Conservation (phyloP, 306 rosid genomes). For the Quercus bicolor region DNA sequence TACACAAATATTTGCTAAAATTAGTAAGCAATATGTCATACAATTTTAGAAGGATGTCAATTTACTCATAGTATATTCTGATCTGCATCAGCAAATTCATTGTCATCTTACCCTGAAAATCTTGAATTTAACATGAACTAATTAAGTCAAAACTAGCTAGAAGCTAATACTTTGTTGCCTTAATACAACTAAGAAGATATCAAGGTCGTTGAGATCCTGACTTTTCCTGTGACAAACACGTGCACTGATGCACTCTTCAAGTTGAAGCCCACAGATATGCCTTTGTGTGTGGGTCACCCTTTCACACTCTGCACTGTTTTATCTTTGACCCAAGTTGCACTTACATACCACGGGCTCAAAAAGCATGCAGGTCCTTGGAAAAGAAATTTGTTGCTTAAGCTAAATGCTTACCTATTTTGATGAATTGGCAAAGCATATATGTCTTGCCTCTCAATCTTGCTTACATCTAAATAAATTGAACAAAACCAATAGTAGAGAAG, state of each 20-base stretch:
- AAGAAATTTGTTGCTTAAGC: background rate
- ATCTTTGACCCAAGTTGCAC: background rate
- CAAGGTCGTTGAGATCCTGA: background rate
- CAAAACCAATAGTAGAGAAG: background rate
- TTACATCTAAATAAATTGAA: background rate
- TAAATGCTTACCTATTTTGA: background rate
- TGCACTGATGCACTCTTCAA: background rate
- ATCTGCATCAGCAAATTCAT: too few relatives aligned
- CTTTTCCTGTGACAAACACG: background rate
- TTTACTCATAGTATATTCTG: too few relatives aligned
- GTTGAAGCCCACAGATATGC: background rate
- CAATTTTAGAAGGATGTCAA: too few relatives aligned
- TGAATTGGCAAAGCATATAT: constrained; percentile 1
- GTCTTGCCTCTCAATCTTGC: background rate
- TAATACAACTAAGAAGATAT: too few relatives aligned
- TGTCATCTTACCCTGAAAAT: too few relatives aligned
- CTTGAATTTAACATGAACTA: too few relatives aligned
- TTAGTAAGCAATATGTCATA: too few relatives aligned
- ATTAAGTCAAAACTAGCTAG: too few relatives aligned
- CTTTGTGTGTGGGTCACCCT: background rate
- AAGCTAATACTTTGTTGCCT: too few relatives aligned
- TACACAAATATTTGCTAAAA: too few relatives aligned
- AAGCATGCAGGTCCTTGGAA: background rate
- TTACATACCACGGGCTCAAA: background rate
- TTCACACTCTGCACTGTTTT: background rate